Evolutionary conservation across 768 basidiomycete genomes (phyloP).

Genomic region (Podaxis sp.): DNA sequence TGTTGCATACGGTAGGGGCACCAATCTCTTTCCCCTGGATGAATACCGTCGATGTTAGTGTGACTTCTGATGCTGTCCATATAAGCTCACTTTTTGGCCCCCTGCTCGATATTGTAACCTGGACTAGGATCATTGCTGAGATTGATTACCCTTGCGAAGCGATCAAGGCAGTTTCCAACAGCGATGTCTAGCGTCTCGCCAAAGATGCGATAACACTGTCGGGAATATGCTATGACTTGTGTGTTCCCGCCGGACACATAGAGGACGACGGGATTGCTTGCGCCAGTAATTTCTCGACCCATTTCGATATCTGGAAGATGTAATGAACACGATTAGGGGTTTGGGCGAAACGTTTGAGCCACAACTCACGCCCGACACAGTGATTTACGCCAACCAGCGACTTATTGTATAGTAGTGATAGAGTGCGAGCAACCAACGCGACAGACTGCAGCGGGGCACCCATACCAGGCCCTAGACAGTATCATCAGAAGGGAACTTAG

Average conservation of each 20-base stretch:
- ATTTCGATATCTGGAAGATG: constrained; percentile 86
- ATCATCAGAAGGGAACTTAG: neutral
- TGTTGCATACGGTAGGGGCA: constrained; percentile 89
- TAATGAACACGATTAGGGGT: neutral
- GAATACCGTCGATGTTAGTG: neutral
- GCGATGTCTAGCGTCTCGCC: constrained; percentile 99
- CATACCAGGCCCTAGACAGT: constrained; percentile 91
- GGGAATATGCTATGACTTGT: constrained; percentile 98
- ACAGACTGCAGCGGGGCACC: constrained; percentile 95
- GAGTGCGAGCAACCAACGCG: constrained; percentile 86
- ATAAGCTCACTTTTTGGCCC: constrained; percentile 73
- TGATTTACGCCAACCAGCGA: constrained; percentile 98
- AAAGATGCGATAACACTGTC: constrained; percentile 96
- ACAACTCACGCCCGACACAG: constrained; percentile 86
- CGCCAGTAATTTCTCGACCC: constrained; percentile 92
- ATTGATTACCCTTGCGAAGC: constrained; percentile 93
- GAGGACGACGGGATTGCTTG: constrained; percentile 91
- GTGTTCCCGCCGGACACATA: constrained; percentile 99
- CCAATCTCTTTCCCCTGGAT: constrained; percentile 72
- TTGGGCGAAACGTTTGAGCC: neutral
- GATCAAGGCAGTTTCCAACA: constrained; percentile 97
- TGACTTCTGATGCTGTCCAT: neutral
- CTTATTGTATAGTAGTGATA: constrained; percentile 83
- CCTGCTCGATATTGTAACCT: constrained; percentile 95
- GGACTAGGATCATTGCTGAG: constrained; percentile 95